Base-by-base conservation (phyloP, 129 eudicot species). In the Helichrysum umbraculigerum region DNA sequence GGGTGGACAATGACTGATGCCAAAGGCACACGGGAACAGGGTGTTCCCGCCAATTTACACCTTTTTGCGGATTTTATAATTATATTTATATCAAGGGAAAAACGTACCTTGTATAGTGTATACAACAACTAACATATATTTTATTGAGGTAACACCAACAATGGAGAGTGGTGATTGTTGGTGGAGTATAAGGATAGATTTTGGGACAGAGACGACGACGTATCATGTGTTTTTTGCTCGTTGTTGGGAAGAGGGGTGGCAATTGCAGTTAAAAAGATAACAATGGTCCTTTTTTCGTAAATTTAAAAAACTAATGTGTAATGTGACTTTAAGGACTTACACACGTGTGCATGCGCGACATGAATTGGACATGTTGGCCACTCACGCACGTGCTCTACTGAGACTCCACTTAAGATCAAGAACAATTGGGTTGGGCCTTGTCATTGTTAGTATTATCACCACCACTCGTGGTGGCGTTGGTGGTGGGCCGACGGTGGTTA, bases 281-380 rank as follows among this genome's bases (percentile, higher is more conserved):
- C 21, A 67, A 15, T 12, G 44, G 75, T 73, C 79, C 33, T 80
- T 80, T 66, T 73, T 7, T 28, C 28, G 10, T 57, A 79, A 44
- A 72, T 19, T 12, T 56, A 39, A 80, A 64, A 25, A 65, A 65
- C 5, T 35, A 37, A 56, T 7, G 37, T 19, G 33, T 4, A 2
- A 3, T 47, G 50, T 41, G 74, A 19, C 74, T 79, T 79, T 79
- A 47, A 29, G 9, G 16, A 54, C 73, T 72, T 64, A 80, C 83
- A 80, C 83, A 69, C 83, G 83, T 73, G 79, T 80, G 79, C 78
- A 73, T 79, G 78, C 69, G 61, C 69, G 78, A 71, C 82, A 79
- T 72, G 33, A 71, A 72, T 14, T 59, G 50, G 63, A 79, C 83
- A 80, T 80, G 79, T 20, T 80, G 79, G 63, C 74, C 83, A 73